Conservation (phyloP, 371 early-diverging fungal genomes). For the Fennellomyces sp. region DNA sequence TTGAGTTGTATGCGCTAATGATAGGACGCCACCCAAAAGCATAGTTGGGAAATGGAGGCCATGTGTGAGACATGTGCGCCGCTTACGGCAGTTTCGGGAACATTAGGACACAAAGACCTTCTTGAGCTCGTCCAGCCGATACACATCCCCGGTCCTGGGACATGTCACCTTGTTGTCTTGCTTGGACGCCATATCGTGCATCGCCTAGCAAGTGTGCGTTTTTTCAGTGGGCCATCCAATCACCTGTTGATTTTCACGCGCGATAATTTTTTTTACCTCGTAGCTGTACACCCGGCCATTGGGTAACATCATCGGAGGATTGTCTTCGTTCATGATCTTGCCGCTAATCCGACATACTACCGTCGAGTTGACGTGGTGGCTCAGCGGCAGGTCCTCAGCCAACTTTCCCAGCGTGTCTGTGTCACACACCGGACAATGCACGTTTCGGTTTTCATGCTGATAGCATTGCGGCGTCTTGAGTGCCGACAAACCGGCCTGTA, state of each 20-base stretch:
- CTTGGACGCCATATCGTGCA: slow-evolving; percentile 81
- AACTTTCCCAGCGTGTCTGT: slow-evolving; percentile 80
- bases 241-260: slow-evolving; percentile 1
- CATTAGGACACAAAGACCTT: slow-evolving; percentile 90
- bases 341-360: slow-evolving; percentile 92
- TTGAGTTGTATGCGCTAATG: too few relatives aligned
- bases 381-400: slow-evolving; percentile 81
- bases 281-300: slow-evolving; percentile 94
- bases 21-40: too few relatives aligned
- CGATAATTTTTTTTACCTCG: slow-evolving; percentile 59
- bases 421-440: slow-evolving; percentile 95
- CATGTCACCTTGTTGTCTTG: slow-evolving; percentile 79
- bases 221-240: not conserved
- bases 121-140: slow-evolving; percentile 64
- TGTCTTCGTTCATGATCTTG: slow-evolving; percentile 90
- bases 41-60: too few relatives aligned
- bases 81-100: too few relatives aligned
- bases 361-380: slow-evolving; percentile 92
- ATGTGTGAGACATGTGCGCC: too few relatives aligned
- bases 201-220: slow-evolving; percentile 52
- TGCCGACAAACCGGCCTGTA: slow-evolving; percentile 93
- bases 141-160: slow-evolving; percentile 77
- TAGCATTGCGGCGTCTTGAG: slow-evolving; percentile 87
- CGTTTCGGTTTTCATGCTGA: slow-evolving; percentile 72
- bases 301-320: slow-evolving; percentile 93